Base-by-base conservation (phyloP, 2,329 filamentous ascomycete genomes). In the Claviceps digitariae region DNA sequence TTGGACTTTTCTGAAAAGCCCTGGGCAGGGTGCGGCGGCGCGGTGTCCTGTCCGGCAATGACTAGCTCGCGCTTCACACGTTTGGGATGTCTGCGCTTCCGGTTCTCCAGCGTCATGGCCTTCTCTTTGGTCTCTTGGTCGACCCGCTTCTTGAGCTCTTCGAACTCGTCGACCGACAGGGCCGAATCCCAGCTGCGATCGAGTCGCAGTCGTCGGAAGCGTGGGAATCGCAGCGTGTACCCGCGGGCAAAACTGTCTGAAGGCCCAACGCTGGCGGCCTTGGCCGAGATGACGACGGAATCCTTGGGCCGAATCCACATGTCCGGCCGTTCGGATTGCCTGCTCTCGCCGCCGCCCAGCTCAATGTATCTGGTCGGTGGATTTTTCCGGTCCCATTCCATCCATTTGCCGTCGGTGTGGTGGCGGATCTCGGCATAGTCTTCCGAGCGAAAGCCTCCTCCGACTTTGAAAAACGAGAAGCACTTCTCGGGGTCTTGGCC, bases 391-490 rank as follows among this genome's bases (percentile, higher is more conserved):
- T 96, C 84, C 89, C 90, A 98, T 34, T 87, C 79, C 13, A 78
- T 76, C 93, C 93, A 98, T 66, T 95, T 95, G 5, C 87, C 90
- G 55, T 95, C 87, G 0, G 91, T 97, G 25, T 82, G 77, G 62
- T 95, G 88, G 5, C 82, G 77, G 47, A 98, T 84, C 54, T 85
- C 81, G 0, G 85, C 82, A 65, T 95, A 97, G 63, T 98, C 93
- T 51, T 86, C 81, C 0, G 82, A 84, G 15, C 80, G 83, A 66
- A 97, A 90, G 0, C 93, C 93, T 52, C 93, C 93, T n/a, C 93
- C 93, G 17, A 98, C 93, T 67, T 93, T 96, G 76, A 90, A 95
- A 71, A 98, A 96, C n/a, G 90, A 95, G 61, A 83, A 87, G 63
- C 83, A 94, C 66, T 88, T 90, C 68, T 87, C 84, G 0, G 82